Conservation (phyloP, 805 yeast species). For the Hanseniaspora guilliermondii region DNA sequence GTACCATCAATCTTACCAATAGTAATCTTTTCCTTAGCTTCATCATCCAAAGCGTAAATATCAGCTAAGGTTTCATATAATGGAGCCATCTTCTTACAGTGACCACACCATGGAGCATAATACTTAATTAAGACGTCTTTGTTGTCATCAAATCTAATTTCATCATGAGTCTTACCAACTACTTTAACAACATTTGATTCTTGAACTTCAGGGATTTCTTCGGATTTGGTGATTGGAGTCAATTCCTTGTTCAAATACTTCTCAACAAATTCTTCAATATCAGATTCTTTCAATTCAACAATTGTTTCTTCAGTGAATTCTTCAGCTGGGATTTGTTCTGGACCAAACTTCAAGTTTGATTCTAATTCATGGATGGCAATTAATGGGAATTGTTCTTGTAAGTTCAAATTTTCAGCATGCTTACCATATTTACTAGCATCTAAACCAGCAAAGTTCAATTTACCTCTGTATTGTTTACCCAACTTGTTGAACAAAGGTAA, state of each 20-base stretch:
- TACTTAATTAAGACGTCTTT: constrained; percentile 79
- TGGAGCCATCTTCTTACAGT: constrained; percentile 86
- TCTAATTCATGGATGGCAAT: constrained; percentile 71
- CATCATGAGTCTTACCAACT: constrained; percentile 75
- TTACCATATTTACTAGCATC: constrained; percentile 69
- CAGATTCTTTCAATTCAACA: constrained; percentile 36
- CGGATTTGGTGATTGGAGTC: constrained; percentile 67
- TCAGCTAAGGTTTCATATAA: constrained; percentile 76
- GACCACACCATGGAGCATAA: constrained; percentile 97
- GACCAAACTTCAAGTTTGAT: constrained; percentile 64
- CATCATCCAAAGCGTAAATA: constrained; percentile 41
- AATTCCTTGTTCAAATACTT: constrained; percentile 53
- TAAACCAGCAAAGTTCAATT: constrained; percentile 75
- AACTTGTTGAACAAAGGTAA: constrained; percentile 42
- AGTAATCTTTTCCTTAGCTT: constrained; percentile 42
- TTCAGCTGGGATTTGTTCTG: constrained; percentile 40
- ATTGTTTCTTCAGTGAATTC: constrained; percentile 22
- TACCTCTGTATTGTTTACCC: constrained; percentile 68
- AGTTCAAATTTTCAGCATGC: constrained; percentile 77
- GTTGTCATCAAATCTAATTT: constrained; percentile 40
- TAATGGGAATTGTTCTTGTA: constrained; percentile 78
- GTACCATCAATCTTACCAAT: constrained; percentile 87
- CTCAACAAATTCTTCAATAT: constrained; percentile 49
- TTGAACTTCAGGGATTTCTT: constrained; percentile 74
- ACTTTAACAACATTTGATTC: constrained; percentile 60